phyloP scores from a whole-genome alignment of 2,329 filamentous ascomycete genomes.

The Fusarium sublunatum region DNA sequence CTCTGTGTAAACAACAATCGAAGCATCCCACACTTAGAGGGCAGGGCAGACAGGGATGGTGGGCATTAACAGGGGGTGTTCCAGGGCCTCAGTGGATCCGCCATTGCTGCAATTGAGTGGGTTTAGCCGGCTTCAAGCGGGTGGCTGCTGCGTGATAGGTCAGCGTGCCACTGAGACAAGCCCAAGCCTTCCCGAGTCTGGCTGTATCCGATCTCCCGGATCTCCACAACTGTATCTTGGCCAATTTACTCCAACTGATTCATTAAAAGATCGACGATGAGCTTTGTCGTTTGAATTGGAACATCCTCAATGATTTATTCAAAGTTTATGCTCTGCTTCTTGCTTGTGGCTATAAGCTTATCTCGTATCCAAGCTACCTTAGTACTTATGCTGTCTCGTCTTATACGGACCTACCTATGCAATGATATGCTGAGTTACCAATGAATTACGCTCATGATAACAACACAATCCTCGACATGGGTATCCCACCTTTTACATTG shows the following conservation, averaged over 20 bases:
- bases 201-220: slow-evolving; percentile 33
- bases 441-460: slow-evolving; percentile 14
- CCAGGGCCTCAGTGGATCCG: slow-evolving; percentile 26
- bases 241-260: slow-evolving; percentile 27
- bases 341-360: not conserved
- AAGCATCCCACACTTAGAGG: slow-evolving; percentile 35
- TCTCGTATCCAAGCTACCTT: not conserved
- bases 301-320: not conserved
- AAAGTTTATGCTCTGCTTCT: not conserved
- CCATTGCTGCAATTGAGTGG: slow-evolving; percentile 15
- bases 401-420: not conserved
- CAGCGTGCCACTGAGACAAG: slow-evolving; percentile 8
- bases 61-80: slow-evolving; percentile 27
- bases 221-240: slow-evolving; percentile 28
- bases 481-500: slow-evolving; percentile 30
- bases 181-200: slow-evolving; percentile 28
- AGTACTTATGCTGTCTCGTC: not conserved
- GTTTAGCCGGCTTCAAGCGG: slow-evolving; percentile 7
- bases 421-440: slow-evolving; percentile 9
- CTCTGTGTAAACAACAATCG: slow-evolving; percentile 44
- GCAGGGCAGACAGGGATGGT: slow-evolving; percentile 17
- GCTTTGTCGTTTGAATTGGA: slow-evolving; percentile 9
- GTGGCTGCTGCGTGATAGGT: slow-evolving; percentile 21
- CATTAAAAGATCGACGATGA: slow-evolving; percentile 22
- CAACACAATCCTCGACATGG: slow-evolving; percentile 33